Evolutionary conservation across 2,329 filamentous ascomycete species (phyloP), one percentile per base, ranked within the genome.

Genomic region (Rhynchosporium agropyri): DNA sequence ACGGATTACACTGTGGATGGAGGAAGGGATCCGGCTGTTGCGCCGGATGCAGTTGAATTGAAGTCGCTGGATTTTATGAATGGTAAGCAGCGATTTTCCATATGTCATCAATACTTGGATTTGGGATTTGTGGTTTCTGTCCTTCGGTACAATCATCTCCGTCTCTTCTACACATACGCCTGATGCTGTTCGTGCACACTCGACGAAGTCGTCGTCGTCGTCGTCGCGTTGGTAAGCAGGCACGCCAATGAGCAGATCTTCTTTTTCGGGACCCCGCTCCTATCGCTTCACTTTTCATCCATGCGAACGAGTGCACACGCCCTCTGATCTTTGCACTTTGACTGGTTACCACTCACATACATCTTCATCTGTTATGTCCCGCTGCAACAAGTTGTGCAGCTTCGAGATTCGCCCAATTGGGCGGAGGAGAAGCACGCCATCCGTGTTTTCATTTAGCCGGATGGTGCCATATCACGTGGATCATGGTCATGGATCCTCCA

Each of bases 381-480:
- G 10, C 49, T 51, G 43, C 10, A 36, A 45, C 15, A 20, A 20
- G n/a, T 40, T 48, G 42, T 58, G 55, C 55, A 48, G n/a, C 33
- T 50, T 15, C 43, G n/a, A 46, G 56, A 51, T 33, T 58, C 20
- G 28, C 31, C 31, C 36, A 46, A 45, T 33, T 33, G 13, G 4
- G 20, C 9, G 20, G 20, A 20, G 33, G 5, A 20, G n/a, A 28
- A 51, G 43, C 60, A 57, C 53, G 62, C 58, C 55, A 64, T 64
- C 45, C 13, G 36, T 29, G 26, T 13, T 45, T 38, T 42, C 20
- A 29, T 57, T 59, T 54, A 49, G 55, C 51, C 46, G 50, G 48
- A 55, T 64, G 36, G 70, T 66, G 70, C 64, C 58, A 72, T 72
- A 51, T 72, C 71, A 72, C 69, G 66, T 72, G 71, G 29, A 20